Evolutionary conservation across 31 red algal species (phyloP).

Genomic region (Porphyra umbilicalis): DNA sequence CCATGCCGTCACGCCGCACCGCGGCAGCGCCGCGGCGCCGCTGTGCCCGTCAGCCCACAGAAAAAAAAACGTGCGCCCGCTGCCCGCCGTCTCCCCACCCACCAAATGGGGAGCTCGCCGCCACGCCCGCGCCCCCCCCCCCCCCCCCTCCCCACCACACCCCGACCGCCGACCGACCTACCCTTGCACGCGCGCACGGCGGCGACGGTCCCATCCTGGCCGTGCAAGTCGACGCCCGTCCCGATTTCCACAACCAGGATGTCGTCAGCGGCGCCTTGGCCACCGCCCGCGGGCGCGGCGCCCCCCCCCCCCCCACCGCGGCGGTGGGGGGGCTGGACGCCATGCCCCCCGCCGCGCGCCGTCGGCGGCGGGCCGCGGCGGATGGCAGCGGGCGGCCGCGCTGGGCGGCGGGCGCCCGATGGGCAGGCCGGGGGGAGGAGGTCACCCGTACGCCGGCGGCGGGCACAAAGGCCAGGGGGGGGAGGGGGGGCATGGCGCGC

Average conservation of each 20-base stretch:
- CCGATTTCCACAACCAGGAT: conserved; percentile 51
- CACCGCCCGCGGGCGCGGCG: no score
- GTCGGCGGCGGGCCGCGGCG: not conserved
- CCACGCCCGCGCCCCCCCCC: not conserved
- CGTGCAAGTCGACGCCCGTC: conserved; percentile 65
- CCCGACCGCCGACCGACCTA: not conserved
- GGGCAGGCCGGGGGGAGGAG: no score
- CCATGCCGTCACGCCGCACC: no score
- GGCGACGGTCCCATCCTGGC: conserved; percentile 62
- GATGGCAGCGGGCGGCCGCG: not conserved
- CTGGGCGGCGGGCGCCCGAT: not conserved
- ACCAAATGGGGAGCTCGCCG: no score
- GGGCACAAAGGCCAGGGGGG: not conserved
- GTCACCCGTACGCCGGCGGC: not conserved
- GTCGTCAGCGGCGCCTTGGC: not conserved
- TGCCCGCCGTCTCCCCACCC: not conserved
- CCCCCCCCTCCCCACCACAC: not conserved
- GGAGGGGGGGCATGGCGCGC: not conserved
- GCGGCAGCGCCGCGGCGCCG: no score
- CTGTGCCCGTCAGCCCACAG: no score
- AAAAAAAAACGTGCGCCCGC: no score
- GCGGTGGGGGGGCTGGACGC: not conserved
- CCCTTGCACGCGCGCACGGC: conserved; percentile 62
- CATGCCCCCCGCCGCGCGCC: not conserved
- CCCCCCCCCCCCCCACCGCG: not conserved